Evolutionary conservation across 371 early-diverging fungal species (phyloP).

Genomic region (Mucor sp.): DNA sequence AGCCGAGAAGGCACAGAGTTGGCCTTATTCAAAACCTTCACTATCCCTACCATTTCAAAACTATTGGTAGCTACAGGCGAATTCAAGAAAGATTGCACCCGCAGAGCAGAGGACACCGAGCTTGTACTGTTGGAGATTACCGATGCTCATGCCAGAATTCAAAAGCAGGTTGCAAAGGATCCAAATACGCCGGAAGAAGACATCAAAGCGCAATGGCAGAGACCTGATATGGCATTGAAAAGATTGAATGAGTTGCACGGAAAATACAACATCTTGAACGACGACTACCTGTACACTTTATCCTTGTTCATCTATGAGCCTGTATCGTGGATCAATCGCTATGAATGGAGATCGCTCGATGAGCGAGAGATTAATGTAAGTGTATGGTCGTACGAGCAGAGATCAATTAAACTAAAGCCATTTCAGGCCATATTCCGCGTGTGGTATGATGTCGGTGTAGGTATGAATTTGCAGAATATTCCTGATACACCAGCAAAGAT

Average conservation of each 20-base stretch:
- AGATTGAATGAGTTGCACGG: constrained; percentile 52
- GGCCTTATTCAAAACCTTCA: constrained; percentile 48
- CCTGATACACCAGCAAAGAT: constrained; percentile 38
- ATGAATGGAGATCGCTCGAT: constrained; percentile 43
- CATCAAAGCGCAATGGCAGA: constrained; percentile 21
- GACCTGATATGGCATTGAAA: constrained; percentile 20
- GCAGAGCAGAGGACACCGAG: constrained; percentile 47
- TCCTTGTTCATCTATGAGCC: constrained; percentile 43
- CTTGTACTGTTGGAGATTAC: constrained; percentile 32
- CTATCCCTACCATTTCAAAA: constrained; percentile 46
- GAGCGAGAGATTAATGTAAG: constrained; percentile 44
- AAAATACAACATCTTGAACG: constrained; percentile 46
- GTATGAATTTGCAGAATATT: constrained; percentile 49
- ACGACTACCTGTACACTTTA: constrained; percentile 47
- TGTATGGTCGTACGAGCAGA: background rate
- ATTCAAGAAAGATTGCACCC: constrained; percentile 21
- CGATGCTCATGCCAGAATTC: constrained; percentile 26
- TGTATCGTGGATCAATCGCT: constrained; percentile 35
- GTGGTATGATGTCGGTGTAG: constrained; percentile 33
- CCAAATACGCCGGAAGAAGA: constrained; percentile 1
- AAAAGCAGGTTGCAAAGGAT: constrained; percentile 10
- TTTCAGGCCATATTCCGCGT: constrained; percentile 28
- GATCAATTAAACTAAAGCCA: background rate
- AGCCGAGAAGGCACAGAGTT: constrained; percentile 24
- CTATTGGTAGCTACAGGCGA: constrained; percentile 41